Base-by-base conservation (phyloP, 2,329 filamentous ascomycete species). In the Thielaviopsis punctulata region DNA sequence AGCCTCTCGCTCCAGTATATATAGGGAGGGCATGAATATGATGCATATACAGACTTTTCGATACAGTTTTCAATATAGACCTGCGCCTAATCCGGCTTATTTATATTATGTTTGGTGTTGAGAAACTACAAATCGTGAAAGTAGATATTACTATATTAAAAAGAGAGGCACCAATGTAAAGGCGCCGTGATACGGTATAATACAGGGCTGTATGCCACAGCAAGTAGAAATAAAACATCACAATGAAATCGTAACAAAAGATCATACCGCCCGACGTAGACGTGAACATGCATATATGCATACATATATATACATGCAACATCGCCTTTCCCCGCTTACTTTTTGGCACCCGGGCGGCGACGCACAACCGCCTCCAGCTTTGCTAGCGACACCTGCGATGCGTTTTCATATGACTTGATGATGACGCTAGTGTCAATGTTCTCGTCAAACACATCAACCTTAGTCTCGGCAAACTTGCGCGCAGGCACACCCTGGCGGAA, bases 401-500 rank as follows among this genome's bases (percentile, higher is more conserved):
- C 53, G 18, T 55, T 55, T 5, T 52, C 44, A 30, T 53, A 55
- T 10, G 47, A 48, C 21, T 48, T 47, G 44, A 55, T 53, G 23
- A 55, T 53, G n/a, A 48, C 27, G 36, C 46, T 55, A 12, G 51
- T 52, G 27, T 55, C 54, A 46, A 54, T 51, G 39, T 54, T 54
- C 46, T 56, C 55, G 25, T 55, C 46, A 39, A 54, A 56, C n/a
- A 53, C 55, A n/a, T 57, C 54, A 21, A 57, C 52, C 12, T 57
- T 41, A 19, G 52, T 47, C 21, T 49, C 45, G 25, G 44, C 62
- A 57, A 70, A 70, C 53, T 65, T 66, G 56, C 68, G 64, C 2
- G 68, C 67, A 0, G 66, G 53, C 1, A 69, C 61, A 2, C 59
- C 57, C 52, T 64, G 60, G 57, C 69, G 65, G 45, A 70, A 70